phyloP scores from a whole-genome alignment of 768 basidiomycete species.

The Russula virescens region DNA sequence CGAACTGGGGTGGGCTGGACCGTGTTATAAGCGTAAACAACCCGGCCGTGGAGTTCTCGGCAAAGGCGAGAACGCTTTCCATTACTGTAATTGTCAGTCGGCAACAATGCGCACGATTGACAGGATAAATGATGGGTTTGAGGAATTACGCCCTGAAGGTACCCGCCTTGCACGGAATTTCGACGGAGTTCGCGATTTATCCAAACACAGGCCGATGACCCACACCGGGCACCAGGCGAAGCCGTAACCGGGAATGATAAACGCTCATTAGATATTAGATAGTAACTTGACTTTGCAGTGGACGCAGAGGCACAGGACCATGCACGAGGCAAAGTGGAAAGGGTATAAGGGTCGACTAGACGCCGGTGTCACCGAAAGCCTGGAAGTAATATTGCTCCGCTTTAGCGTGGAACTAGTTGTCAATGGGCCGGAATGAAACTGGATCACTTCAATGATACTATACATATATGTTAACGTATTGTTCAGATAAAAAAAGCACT shows the following conservation, averaged over 20 bases:
- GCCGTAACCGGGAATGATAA: neutral
- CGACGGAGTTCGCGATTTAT: neutral
- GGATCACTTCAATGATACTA: too few species aligned
- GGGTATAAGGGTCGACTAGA: too few species aligned
- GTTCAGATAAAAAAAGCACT: too few species aligned
- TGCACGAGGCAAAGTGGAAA: too few species aligned
- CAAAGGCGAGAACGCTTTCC: neutral
- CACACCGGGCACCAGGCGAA: neutral
- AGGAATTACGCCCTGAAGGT: neutral
- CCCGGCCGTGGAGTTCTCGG: neutral
- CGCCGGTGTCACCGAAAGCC: too few species aligned
- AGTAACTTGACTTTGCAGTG: too few species aligned
- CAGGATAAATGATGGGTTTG: neutral
- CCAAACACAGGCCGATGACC: neutral
- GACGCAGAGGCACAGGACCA: too few species aligned
- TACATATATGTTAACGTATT: too few species aligned
- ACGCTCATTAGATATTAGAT: neutral
- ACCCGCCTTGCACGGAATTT: neutral
- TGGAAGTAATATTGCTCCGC: too few species aligned
- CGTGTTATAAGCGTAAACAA: neutral
- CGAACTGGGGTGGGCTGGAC: neutral
- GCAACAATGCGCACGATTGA: neutral
- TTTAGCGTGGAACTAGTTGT: neutral
- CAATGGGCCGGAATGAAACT: too few species aligned
- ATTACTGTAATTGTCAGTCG: neutral